Base-by-base conservation (phyloP, 176 grass and related monocot genomes). In the Typha latifolia region DNA sequence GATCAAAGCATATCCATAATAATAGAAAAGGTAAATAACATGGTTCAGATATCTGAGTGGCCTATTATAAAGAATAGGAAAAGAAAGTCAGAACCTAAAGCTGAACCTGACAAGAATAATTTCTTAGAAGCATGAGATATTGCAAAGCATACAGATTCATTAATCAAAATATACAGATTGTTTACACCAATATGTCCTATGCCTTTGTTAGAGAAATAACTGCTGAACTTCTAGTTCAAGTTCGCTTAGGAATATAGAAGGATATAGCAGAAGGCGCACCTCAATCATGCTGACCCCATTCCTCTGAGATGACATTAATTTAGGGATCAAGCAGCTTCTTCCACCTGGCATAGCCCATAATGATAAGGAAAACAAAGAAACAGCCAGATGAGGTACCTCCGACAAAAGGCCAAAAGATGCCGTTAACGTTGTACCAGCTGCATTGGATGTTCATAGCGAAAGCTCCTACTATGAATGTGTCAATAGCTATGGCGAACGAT, bases 271-370 rank as follows among this genome's bases (percentile, higher is more conserved):
- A 56, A 56, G 15, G 21, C 52, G 10, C 19, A 5, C 52, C 52
- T 21, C 19, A 8, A 57, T 43, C 6, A 43, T 43, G 52, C 19
- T 57, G n/a, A 16, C 15, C 19, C 8, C 15, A 57, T 16, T 57
- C 14, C 15, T 18, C 52, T 20, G 4, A 57, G 52, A 57, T 14
- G 2, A 11, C 2, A n/a, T 22, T 59, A 59, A 21, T 76, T 90
- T 78, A 99, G 47, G 86, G 79, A 51, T 86, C 94, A 19, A 99
- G 79, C 74, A 99, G 66, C 62, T 99, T 99, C 63, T 87, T 94
- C 85, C 86, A 91, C 74, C 92, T 84, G 64, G 88, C 88, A 7
- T 91, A 91, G 14, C 76, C 80, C 56, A 89, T 75, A n/a, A 99
- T 79, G n/a, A 90, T 15, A 1, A 99, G 11, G 78, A 79, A 63